Conservation (phyloP, 345 rosid genomes). For the Xanthoceras sorbifolium region DNA sequence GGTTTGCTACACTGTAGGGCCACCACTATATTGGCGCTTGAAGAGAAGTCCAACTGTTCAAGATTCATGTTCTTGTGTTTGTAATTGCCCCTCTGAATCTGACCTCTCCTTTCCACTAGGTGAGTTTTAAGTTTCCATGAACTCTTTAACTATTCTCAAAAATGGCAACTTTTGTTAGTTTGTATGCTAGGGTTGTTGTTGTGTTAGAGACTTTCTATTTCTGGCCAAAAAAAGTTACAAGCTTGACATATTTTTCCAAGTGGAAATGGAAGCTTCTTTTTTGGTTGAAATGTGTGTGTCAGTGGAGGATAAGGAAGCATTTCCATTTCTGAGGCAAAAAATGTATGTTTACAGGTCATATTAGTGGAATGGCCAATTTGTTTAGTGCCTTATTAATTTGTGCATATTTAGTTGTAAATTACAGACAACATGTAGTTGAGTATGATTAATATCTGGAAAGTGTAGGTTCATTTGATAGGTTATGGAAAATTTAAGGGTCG, state of each 20-base stretch:
- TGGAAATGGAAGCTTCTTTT: not conserved
- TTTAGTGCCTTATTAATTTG: not conserved
- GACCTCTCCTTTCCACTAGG: constrained; percentile 29
- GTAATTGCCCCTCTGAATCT: constrained; percentile 37
- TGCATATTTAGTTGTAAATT: not conserved
- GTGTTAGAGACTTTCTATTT: not conserved
- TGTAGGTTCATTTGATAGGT: not conserved
- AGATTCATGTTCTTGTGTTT: constrained; percentile 37
- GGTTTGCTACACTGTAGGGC: constrained; percentile 29
- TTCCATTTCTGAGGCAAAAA: not conserved
- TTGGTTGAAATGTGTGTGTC: not conserved
- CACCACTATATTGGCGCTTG: constrained; percentile 20
- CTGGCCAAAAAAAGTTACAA: not conserved
- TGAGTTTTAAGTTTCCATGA: constrained; percentile 22
- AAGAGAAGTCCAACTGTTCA: constrained; percentile 22
- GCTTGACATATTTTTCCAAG: not conserved
- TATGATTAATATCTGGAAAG: not conserved
- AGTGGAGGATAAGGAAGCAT: not conserved
- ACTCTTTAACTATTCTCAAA: not conserved
- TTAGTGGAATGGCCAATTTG: not conserved
- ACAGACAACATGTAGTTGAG: not conserved
- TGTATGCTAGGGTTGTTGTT: constrained; percentile 5
- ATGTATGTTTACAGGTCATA: not conserved
- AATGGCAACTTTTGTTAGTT: not conserved
- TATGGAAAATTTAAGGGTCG: not conserved